Evolutionary conservation across 176 grass and related monocot genomes (phyloP), one percentile per base, ranked within the genome.

Genomic region (Hyparrhenia diplandra): DNA sequence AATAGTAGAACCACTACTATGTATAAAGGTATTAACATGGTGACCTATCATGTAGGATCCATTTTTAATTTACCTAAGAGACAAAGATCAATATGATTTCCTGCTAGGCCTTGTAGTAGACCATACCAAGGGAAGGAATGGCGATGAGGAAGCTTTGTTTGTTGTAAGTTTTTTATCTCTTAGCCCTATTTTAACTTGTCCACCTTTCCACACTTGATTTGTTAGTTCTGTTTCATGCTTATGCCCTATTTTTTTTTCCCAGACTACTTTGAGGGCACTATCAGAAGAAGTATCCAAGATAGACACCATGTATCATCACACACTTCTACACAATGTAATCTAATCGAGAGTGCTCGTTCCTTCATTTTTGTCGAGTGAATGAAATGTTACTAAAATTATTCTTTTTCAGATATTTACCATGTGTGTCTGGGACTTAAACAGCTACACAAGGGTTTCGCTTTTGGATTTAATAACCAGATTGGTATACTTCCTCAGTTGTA

Each of bases 251-350:
- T 79, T 82, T 43, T 45, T 80, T n/a, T n/a, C n/a, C 25, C 86
- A 94, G 92, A 45, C 81, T 1, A 77, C 47, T 71, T 66, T 87
- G 18, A 82, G 43, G 68, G 89, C 89, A 75, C 74, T 94, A 10
- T 89, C 89, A 60, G 81, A 66, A 67, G 57, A 36, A 82, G 73
- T 85, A 58, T 89, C 87, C 78, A 89, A 72, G 75, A 73, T 89
- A 66, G 87, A 89, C 21, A 66, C 72, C 46, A 46, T 10, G 29
- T 85, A 89, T 78, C 87, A 89, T 67, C 86, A 85, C 55, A 69
- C 67, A 25, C 86, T 94, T 79, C 71, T 94, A 47, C 88, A 41
- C 52, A 91, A 91, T 91, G 92, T 94, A 91, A 82, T 71, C 45
- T 75, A 65, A 62, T 83, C 34, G 20, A 34, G 27, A 58, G 11